Base-by-base conservation (phyloP, 495 filamentous ascomycete species). In the Patellaria atrata region DNA sequence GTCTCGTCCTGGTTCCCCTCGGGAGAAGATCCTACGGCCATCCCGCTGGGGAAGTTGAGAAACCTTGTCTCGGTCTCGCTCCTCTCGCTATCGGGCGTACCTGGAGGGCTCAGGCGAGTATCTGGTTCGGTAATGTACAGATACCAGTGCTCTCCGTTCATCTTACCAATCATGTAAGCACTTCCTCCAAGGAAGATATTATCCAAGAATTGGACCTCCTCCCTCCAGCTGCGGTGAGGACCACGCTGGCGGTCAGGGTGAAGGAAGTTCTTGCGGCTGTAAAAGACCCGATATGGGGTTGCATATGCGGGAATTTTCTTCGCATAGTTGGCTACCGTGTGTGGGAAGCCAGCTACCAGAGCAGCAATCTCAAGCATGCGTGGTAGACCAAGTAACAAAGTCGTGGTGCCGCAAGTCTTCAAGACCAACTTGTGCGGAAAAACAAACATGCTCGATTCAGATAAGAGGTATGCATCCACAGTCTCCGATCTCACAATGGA, bases 141-240 rank as follows among this genome's bases (percentile, higher is more conserved):
- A 51, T 96, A 96, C 91, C 91, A 99, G 51, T 99, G 91, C 59
- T 96, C 91, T 41, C 89, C 87, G 51, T 99, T 99, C 85, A 96
- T 94, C 58, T 93, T 94, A 45, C 91, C 91, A 42, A 99, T 89
- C 86, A 96, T 91, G 60, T 99, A 99, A 20, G 91, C 91, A 57
- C 87, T 96, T 26, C 91, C 91, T 37, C 81, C 79, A 29, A 78
- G 65, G 55, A 96, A 96, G 49, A 81, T 77, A 48, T 74, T 71
- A 60, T 99, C 91, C 40, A 99, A 66, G 41, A 71, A 89, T 36
- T 73, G 75, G 44, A 99, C 91, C 53, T 99, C 91, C 47, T 94
- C 75, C 45, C 82, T 76, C 91, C 91, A 99, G 71, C 85, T 96
- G 38, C 83, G 78, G 55, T 99, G 91, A 30, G 91, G 91, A 22